Percentiles rank a stretch among this genome's conserved stretches.
Conservation (phyloP, 1,284 basidiomycete genomes). For the Microbotryum saponariae region DNA sequence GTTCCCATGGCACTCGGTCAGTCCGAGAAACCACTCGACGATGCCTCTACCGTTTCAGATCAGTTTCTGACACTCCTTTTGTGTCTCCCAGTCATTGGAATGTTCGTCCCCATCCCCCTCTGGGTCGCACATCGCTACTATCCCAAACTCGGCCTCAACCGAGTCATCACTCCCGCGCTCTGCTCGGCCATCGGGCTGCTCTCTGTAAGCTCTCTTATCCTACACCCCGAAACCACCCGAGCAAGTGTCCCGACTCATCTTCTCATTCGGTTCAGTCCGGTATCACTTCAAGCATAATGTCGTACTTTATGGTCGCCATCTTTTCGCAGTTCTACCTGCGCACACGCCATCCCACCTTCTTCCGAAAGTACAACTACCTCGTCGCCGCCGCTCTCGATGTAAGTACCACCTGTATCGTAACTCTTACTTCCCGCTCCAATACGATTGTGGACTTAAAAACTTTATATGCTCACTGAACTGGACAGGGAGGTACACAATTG, state of each 20-base stretch:
- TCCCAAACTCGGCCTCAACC: conserved; percentile 41
- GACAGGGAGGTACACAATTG: conserved; percentile 18
- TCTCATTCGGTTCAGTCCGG: conserved; percentile 1
- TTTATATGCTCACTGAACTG: no score
- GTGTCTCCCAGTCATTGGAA: conserved; percentile 37
- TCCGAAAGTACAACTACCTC: conserved; percentile 34
- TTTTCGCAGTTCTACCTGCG: conserved; percentile 11
- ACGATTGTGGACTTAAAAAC: no score
- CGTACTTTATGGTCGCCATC: conserved; percentile 7
- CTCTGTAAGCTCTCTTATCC: background rate
- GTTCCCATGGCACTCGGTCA: conserved; percentile 39
- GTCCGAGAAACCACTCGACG: no score
- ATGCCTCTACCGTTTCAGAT: conserved; percentile 16
- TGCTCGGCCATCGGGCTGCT: no score
- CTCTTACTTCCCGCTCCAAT: no score
- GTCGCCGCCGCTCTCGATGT: conserved; percentile 32
- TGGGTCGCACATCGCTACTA: conserved; percentile 48
- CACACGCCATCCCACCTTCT: conserved; percentile 14
- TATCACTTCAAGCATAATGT: conserved; percentile 12
- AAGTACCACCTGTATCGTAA: no score
- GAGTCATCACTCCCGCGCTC: conserved; percentile 14
- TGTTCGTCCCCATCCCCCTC: conserved; percentile 50
- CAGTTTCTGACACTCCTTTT: no score
- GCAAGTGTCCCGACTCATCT: no score
- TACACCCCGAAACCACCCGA: no score